phyloP scores from a whole-genome alignment of 352 stramenopile species.

The Sclerospora graminicola region DNA sequence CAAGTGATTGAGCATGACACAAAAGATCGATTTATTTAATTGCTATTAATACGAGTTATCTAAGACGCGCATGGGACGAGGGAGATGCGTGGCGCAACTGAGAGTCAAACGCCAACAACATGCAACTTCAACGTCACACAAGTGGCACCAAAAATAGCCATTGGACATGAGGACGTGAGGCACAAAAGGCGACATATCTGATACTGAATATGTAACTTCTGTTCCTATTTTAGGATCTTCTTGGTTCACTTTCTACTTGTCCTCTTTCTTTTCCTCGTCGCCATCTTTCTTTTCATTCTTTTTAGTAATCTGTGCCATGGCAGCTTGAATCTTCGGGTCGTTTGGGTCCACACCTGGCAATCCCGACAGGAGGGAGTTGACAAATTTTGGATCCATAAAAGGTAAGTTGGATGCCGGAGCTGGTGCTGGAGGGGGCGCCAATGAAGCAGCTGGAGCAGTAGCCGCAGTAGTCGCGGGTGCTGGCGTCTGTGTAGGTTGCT shows the following conservation, averaged over 20 bases:
- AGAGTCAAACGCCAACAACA: not conserved
- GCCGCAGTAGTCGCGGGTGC: slow-evolving; percentile 11
- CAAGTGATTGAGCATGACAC: slow-evolving; percentile 18
- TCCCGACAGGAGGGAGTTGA: slow-evolving; percentile 83
- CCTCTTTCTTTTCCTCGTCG: slow-evolving; percentile 78
- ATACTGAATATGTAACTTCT: too few species aligned
- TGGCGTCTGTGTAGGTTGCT: slow-evolving; percentile 27
- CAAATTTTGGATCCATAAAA: slow-evolving; percentile 87
- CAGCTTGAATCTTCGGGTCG: slow-evolving; percentile 87
- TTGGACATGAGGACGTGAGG: slow-evolving; percentile 1
- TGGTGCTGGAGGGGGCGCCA: slow-evolving; percentile 46
- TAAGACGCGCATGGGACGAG: slow-evolving; percentile 14
- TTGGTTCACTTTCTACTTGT: slow-evolving; percentile 65
- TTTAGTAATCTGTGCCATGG: slow-evolving; percentile 83
- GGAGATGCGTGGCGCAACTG: slow-evolving; percentile 1
- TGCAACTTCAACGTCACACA: slow-evolving; percentile 7
- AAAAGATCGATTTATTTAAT: not conserved
- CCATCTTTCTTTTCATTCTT: slow-evolving; percentile 76
- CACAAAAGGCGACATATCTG: too few species aligned
- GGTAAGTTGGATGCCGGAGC: slow-evolving; percentile 71
- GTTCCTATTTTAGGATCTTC: too few species aligned
- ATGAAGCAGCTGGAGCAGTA: slow-evolving; percentile 10
- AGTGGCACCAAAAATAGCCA: slow-evolving; percentile 3
- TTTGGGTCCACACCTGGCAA: slow-evolving; percentile 87
- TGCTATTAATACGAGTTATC: slow-evolving; percentile 12